phyloP scores from a whole-genome alignment of 2,329 filamentous ascomycete species.

The Sclerotinia sclerotiorum region DNA sequence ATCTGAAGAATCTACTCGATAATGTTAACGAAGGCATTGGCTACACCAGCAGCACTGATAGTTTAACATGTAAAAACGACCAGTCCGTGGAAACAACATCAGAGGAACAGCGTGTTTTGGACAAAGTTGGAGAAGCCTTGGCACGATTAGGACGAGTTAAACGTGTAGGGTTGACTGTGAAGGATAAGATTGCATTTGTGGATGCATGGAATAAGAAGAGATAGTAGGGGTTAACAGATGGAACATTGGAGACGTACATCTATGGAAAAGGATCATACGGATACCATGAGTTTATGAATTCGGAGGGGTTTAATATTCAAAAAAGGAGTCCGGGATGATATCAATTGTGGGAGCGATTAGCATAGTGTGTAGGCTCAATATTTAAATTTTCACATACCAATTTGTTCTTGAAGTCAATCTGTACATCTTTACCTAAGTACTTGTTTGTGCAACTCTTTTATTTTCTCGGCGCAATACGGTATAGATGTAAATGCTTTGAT shows the following conservation, averaged over 20 bases:
- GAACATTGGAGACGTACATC: background rate
- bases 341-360: constrained; percentile 1
- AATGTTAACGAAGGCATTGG: constrained; percentile 35
- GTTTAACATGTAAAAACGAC: constrained; percentile 34
- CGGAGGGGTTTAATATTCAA: background rate
- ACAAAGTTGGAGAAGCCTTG: constrained; percentile 79
- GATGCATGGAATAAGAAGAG: constrained; percentile 60
- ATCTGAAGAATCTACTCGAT: constrained; percentile 38
- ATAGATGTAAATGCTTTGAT: background rate
- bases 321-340: constrained; percentile 2
- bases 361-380: constrained; percentile 4
- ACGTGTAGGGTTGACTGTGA: constrained; percentile 78
- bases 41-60: constrained; percentile 39
- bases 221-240: constrained; percentile 19
- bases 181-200: constrained; percentile 82
- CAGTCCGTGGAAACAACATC: constrained; percentile 31
- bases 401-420: background rate
- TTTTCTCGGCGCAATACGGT: background rate
- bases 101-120: constrained; percentile 70
- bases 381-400: background rate
- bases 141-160: constrained; percentile 87
- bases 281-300: background rate
- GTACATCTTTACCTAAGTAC: no score
- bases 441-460: background rate
- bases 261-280: background rate